Percentiles rank a stretch among this genome's conserved stretches.
Conservation (phyloP, 306 rosid genomes). For the Oxytropis ochrocephala region DNA sequence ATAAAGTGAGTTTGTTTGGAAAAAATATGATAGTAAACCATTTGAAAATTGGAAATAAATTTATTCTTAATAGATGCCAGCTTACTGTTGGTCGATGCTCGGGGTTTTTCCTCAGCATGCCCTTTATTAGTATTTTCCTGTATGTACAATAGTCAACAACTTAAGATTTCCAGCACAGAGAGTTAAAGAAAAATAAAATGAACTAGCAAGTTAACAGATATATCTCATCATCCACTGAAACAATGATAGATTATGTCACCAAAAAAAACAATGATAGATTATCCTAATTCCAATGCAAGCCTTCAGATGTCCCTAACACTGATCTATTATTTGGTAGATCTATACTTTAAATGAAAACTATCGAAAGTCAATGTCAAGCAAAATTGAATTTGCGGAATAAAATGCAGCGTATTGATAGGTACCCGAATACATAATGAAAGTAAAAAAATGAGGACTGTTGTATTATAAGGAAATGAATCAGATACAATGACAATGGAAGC, state of each 20-base stretch:
- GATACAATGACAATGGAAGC: too few relatives aligned
- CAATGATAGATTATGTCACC: not conserved
- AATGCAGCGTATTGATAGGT: too few relatives aligned
- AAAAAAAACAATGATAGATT: not conserved
- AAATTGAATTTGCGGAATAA: not conserved
- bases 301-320: not conserved
- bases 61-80: constrained; percentile 18
- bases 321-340: not conserved
- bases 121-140: constrained; percentile 95
- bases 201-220: constrained; percentile 3
- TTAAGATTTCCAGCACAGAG: constrained; percentile 18
- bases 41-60: not conserved
- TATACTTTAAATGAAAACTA: not conserved
- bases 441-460: too few relatives aligned
- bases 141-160: constrained; percentile 10
- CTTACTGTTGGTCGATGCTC: constrained; percentile 95
- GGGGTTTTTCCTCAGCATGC: constrained; percentile 95
- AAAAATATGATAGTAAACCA: constrained; percentile 1
- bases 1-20: constrained; percentile 13
- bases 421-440: too few relatives aligned
- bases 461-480: too few relatives aligned
- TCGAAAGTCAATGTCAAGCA: not conserved
- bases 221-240: not conserved
- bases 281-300: not conserved
- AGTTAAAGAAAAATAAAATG: not conserved